These are phyloP conservation scores for Dactylellina sp. DNA, from an alignment of 2,329 filamentous ascomycete species.

Conservation along the genomic window DNA sequence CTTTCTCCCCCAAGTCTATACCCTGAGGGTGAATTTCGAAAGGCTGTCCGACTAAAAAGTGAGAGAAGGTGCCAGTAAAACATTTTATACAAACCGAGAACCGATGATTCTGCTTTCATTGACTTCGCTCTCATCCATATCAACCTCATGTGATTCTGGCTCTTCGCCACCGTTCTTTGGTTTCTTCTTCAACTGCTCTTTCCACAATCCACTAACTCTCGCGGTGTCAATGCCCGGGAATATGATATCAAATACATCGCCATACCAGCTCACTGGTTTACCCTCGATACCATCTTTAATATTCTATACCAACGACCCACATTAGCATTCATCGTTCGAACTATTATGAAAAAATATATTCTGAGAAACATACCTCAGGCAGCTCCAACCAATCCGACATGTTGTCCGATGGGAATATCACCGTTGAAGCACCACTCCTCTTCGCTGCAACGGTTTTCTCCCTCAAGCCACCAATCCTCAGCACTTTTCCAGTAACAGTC, in stretches of 20 bases:
- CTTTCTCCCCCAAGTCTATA: no score
- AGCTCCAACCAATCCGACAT: slow-evolving; percentile 97
- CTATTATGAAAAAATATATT: not conserved
- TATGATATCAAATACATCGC: slow-evolving; percentile 89
- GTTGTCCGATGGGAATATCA: slow-evolving; percentile 96
- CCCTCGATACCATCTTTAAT: slow-evolving; percentile 97
- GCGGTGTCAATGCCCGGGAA: slow-evolving; percentile 83
- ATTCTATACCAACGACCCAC: slow-evolving; percentile 72
- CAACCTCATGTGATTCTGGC: slow-evolving; percentile 44
- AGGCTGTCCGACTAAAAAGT: no score
- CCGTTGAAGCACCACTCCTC: slow-evolving; percentile 88
- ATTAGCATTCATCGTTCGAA: not conserved
- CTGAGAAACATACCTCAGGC: slow-evolving; percentile 78
- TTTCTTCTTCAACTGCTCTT: slow-evolving; percentile 69
- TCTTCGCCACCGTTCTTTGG: slow-evolving; percentile 24
- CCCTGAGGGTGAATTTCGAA: no score
- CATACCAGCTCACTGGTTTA: slow-evolving; percentile 91
- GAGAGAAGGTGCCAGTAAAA: not conserved
- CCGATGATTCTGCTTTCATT: slow-evolving; percentile 40
- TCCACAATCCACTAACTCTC: slow-evolving; percentile 78
- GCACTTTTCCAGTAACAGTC: slow-evolving; percentile 94
- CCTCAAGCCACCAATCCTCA: slow-evolving; percentile 90
- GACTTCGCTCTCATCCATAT: slow-evolving; percentile 50
- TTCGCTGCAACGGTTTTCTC: slow-evolving; percentile 98
- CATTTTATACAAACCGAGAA: slow-evolving; percentile 51